Conservation (phyloP, 2,329 filamentous ascomycete species). For the Acrocalymma vagum region DNA sequence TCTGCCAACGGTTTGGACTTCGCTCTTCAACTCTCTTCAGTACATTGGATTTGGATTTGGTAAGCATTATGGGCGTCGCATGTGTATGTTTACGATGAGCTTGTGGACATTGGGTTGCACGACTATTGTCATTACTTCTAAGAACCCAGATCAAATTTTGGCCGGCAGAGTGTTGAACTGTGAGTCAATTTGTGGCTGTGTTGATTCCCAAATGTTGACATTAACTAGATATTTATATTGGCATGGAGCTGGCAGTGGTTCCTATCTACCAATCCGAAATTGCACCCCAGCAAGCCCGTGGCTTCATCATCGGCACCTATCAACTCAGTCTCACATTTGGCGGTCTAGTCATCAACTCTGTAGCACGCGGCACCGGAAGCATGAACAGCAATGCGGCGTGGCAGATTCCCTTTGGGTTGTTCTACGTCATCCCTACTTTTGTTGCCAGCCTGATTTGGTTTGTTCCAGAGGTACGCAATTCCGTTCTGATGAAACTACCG, state of each 20-base stretch:
- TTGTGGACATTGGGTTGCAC: constrained; percentile 14
- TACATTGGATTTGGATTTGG: constrained; percentile 12
- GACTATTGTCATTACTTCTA: constrained; percentile 16
- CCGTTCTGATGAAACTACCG: too few relatives aligned
- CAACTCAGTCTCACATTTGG: constrained; percentile 9
- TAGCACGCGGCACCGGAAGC: constrained; percentile 9
- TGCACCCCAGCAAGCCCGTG: constrained; percentile 16
- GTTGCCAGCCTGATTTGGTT: constrained; percentile 37
- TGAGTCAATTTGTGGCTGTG: too few relatives aligned
- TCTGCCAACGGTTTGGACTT: constrained; percentile 1
- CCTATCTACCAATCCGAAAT: constrained; percentile 24
- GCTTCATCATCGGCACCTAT: constrained; percentile 13
- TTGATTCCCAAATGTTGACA: too few relatives aligned
- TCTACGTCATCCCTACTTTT: constrained; percentile 10
- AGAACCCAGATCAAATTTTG: constrained; percentile 16
- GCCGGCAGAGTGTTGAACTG: constrained; percentile 19
- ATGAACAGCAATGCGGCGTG: constrained; percentile 8
- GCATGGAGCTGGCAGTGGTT: constrained; percentile 24
- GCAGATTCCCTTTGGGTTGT: constrained; percentile 12
- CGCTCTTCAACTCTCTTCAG: constrained; percentile 7
- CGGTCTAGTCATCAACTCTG: constrained; percentile 4
- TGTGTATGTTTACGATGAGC: constrained; percentile 8
- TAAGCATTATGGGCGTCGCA: constrained; percentile 4
- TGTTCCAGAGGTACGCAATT: too few relatives aligned
- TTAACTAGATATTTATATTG: constrained; percentile 22